Conservation (phyloP, 257 asterid genomes). For the Gentiana dahurica region DNA sequence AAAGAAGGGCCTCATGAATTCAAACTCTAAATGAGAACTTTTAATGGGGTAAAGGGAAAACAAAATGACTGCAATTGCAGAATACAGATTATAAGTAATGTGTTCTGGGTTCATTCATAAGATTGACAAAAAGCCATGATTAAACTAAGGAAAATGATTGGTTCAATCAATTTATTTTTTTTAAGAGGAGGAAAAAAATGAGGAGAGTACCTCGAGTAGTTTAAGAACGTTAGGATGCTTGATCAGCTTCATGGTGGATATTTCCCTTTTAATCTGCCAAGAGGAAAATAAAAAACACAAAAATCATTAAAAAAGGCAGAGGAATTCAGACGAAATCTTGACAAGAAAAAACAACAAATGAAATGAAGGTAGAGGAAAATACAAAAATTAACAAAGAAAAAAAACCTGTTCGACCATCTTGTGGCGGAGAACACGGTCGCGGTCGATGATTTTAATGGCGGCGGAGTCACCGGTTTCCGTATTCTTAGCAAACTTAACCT, state of each 20-base stretch:
- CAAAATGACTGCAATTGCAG: background rate
- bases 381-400: background rate
- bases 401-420: conserved; percentile 65
- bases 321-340: too few species aligned
- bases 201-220: conserved; percentile 44
- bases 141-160: too few species aligned
- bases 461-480: conserved; percentile 36
- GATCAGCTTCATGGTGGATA: conserved; percentile 80
- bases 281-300: background rate
- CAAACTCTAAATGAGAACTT: too few species aligned
- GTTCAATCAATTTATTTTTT: background rate
- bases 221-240: conserved; percentile 72
- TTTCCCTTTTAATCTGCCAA: conserved; percentile 70
- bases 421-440: conserved; percentile 51
- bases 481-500: conserved; percentile 60
- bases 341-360: too few species aligned
- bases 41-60: background rate
- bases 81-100: too few species aligned
- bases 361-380: background rate
- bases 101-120: too few species aligned
- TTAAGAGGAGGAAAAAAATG: background rate
- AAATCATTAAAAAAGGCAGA: too few species aligned
- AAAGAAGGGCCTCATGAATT: background rate
- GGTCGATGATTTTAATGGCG: conserved; percentile 74
- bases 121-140: too few species aligned